Conservation (phyloP, 495 filamentous ascomycete genomes). For the Trypethelium eluteriae region DNA sequence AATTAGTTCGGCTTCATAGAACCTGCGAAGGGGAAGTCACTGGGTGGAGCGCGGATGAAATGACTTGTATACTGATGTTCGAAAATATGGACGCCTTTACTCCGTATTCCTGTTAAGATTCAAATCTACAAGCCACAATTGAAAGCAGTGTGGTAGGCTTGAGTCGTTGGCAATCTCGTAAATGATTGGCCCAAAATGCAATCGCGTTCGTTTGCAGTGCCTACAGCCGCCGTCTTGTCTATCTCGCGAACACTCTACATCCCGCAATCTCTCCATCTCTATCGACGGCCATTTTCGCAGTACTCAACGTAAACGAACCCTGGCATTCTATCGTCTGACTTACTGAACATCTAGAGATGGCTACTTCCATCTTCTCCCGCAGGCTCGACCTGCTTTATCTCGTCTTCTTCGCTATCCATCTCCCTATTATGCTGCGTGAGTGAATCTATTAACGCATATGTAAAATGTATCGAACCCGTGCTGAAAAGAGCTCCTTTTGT, state of each 20-base stretch:
- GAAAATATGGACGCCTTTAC: background rate
- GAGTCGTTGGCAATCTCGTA: no score
- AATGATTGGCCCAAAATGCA: no score
- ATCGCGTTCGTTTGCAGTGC: no score
- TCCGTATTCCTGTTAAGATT: no score
- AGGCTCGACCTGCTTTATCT: conserved; percentile 57
- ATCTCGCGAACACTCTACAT: no score
- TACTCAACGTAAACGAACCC: no score
- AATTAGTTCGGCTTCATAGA: background rate
- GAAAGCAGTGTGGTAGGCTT: no score
- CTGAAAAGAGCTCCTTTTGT: background rate
- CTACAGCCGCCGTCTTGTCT: no score
- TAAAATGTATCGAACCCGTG: background rate
- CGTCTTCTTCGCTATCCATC: conserved; percentile 58
- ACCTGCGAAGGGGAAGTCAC: background rate
- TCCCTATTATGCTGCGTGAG: conserved; percentile 63
- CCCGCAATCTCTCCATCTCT: no score
- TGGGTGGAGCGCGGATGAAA: background rate
- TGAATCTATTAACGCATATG: background rate
- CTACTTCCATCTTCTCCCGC: conserved; percentile 36
- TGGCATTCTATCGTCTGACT: background rate
- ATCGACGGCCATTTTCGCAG: no score
- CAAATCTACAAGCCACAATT: no score
- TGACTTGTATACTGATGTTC: background rate
- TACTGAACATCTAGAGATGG: background rate